Evolutionary conservation across 176 grass and related monocot genomes (phyloP).

Genomic region (Chloris gayana): DNA sequence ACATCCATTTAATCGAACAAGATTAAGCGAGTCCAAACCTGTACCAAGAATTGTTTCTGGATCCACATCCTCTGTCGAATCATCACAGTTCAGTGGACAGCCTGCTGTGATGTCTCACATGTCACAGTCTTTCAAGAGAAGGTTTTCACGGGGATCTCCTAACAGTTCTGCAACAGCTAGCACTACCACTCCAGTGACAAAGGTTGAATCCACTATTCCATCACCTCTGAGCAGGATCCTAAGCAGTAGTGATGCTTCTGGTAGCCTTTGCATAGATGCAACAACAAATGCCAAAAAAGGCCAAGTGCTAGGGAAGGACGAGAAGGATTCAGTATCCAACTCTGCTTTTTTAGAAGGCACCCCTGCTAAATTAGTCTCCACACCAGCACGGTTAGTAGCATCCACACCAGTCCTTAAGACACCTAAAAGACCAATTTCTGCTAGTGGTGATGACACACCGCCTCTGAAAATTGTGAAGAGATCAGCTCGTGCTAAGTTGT

Average conservation of each 20-base stretch:
- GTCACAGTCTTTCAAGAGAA: constrained; percentile 65
- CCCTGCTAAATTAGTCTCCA: constrained; percentile 64
- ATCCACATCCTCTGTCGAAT: background rate
- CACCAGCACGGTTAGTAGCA: constrained; percentile 60
- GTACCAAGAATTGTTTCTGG: constrained; percentile 19
- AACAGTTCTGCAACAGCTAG: background rate
- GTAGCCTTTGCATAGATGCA: background rate
- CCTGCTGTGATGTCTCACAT: constrained; percentile 54
- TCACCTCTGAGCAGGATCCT: constrained; percentile 34
- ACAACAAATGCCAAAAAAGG: constrained; percentile 4
- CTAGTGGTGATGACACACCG: constrained; percentile 30
- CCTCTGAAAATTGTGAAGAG: constrained; percentile 45
- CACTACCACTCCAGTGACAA: background rate
- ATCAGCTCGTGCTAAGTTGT: constrained; percentile 67
- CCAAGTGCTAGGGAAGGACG: background rate
- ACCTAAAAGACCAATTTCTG: constrained; percentile 52
- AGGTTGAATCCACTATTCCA: constrained; percentile 13
- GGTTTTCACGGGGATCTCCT: constrained; percentile 52
- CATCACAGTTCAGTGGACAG: constrained; percentile 13
- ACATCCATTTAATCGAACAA: constrained; percentile 62
- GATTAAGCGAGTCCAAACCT: constrained; percentile 1
- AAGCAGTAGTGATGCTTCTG: constrained; percentile 6
- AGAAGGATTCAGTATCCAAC: constrained; percentile 23
- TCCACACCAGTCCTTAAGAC: constrained; percentile 57
- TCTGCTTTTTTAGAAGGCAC: constrained; percentile 48